Evolutionary conservation across 441 rosid genomes (phyloP).

Genomic region (Pelargonium exstipulatum): DNA sequence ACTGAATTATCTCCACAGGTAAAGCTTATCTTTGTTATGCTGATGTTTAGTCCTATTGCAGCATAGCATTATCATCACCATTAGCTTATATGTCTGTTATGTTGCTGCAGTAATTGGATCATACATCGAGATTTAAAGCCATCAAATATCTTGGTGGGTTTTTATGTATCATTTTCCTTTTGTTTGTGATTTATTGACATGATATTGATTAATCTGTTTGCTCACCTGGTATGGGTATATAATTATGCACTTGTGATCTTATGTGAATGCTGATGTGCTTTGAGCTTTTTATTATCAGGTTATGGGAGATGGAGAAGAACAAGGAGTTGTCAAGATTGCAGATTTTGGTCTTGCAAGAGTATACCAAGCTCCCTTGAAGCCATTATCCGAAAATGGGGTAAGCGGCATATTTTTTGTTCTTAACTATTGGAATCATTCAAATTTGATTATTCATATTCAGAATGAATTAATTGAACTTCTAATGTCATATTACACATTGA

Average conservation of each 20-base stretch:
- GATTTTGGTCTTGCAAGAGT: constrained; percentile 95
- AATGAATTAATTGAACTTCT: too few species aligned
- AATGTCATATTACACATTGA: too few species aligned
- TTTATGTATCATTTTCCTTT: background rate
- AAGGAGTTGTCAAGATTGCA: constrained; percentile 83
- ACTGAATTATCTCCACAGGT: constrained; percentile 76
- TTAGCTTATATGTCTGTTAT: background rate
- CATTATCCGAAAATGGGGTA: constrained; percentile 64
- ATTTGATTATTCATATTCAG: background rate
- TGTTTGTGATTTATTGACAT: background rate
- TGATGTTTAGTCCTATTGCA: background rate
- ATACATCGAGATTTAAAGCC: constrained; percentile 95
- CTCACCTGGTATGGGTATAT: background rate
- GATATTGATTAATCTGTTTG: background rate
- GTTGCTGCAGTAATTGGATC: constrained; percentile 69
- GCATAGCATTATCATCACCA: background rate
- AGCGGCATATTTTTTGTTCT: background rate
- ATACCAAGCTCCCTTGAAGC: constrained; percentile 86
- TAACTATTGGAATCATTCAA: background rate
- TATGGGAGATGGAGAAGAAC: constrained; percentile 96
- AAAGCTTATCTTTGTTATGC: background rate
- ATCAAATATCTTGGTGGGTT: constrained; percentile 80
- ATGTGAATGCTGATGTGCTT: background rate
- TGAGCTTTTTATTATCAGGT: constrained; percentile 18
- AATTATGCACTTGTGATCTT: background rate